Evolutionary conservation across 116 monocot species (phyloP).

Genomic region (Phalaenopsis hybrid): DNA sequence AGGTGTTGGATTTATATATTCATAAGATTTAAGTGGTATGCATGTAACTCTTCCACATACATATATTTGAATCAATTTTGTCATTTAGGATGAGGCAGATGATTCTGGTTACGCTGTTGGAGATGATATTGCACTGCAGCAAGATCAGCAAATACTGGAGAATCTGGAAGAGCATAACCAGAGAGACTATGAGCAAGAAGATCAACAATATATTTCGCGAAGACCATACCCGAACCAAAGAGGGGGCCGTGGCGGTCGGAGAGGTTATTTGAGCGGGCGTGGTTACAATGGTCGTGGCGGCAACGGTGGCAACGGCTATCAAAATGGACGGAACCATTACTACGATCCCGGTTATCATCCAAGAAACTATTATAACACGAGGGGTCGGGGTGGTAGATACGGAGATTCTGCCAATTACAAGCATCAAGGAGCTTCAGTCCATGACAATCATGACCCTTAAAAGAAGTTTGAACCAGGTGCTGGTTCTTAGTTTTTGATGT

Average conservation of each 20-base stretch:
- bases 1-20: too few relatives aligned
- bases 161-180: conserved; percentile 27
- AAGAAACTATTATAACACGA: conserved; percentile 29
- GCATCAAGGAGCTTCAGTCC: not conserved
- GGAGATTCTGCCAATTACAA: conserved; percentile 14
- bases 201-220: conserved; percentile 21
- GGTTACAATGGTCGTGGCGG: conserved; percentile 29
- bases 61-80: not conserved
- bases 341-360: conserved; percentile 48
- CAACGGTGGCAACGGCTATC: conserved; percentile 14
- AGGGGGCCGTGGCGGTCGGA: conserved; percentile 28
- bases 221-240: conserved; percentile 34
- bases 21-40: too few relatives aligned
- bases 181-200: conserved; percentile 18
- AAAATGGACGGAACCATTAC: conserved; percentile 49
- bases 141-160: conserved; percentile 23
- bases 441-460: conserved; percentile 3
- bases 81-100: conserved; percentile 25
- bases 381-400: conserved; percentile 38
- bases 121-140: conserved; percentile 13
- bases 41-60: too few relatives aligned
- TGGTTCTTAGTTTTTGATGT: conserved; percentile 6
- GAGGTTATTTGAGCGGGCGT: conserved; percentile 24
- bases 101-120: not conserved
- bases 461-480: conserved; percentile 17